Base-by-base conservation (phyloP, 2,329 filamentous ascomycete genomes). In the Parafenestella ontariensis region DNA sequence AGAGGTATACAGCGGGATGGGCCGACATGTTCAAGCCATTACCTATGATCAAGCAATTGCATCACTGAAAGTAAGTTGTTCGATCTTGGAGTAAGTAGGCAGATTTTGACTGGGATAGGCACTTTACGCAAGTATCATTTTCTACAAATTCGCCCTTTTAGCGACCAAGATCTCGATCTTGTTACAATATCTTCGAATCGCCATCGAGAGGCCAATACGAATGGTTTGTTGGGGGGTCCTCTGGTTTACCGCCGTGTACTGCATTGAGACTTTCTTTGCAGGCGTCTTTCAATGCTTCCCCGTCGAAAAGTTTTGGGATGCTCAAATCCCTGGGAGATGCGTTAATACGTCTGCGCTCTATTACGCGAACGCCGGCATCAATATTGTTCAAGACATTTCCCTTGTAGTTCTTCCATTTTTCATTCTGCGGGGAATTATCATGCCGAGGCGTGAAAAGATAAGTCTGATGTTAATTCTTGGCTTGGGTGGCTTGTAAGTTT, bases 401-500 rank as follows among this genome's bases (percentile, higher is more conserved):
- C 53, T 64, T 11, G 50, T 64, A 21, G 37, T 53, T 24, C 54
- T 64, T 24, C 61, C 62, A 13, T 54, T 64, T 24, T 54, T 67
- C 45, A 61, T 62, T 10, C 45, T 67, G 31, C 52, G 54, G 41
- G 64, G 64, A 17, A 55, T 73, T 8, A 52, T 63, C 8, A 49
- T 75, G 44, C 65, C 65, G 3, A 52, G 33, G 13, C 45, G 53
- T 5, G 61, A 73, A 47, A 74, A 73, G 53, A 45, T 66, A 20
- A 65, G 58, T 23, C 54, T 75, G 10, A 58, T 58, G 13, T 43
- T 70, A 26, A 69, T 74, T 33, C 71, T 75, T 45, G 61, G 66
- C n/a, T 55, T 74, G 2, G 71, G 71, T 10, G 61, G 62, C 20
- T 72, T 74, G 71, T 74, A 56, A 58, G 68, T 59, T 13, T 21